Base-by-base conservation (phyloP, 2,329 filamentous ascomycete genomes). In the Penicillium sp. region DNA sequence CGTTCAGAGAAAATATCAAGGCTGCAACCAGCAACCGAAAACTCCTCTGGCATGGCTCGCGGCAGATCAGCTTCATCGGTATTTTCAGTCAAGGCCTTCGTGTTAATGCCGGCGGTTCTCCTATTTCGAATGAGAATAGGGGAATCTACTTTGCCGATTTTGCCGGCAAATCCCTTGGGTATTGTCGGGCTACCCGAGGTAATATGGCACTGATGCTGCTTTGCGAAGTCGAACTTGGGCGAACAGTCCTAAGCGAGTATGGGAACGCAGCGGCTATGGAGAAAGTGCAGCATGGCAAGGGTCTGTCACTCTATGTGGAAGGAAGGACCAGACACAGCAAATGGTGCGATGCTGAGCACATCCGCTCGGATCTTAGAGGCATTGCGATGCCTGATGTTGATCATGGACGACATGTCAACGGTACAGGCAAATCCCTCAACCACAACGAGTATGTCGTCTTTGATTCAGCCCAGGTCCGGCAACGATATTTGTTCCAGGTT, bases 371-470 rank as follows among this genome's bases (percentile, higher is more conserved):
- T 13, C 41, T 53, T 4, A 20, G 33, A 4, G 46, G 47, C 3
- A 14, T 33, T 3, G 0, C 2, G 6, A 40, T 51, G 36, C 46
- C 48, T 8, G 40, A 51, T 25, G 14, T 45, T 13, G n/a, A 13
- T 2, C 17, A 11, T 7, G 28, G 33, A 17, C 1, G 7, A 18
- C n/a, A 16, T 8, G 4, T 6, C 4, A 14, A 0, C 3, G n/a
- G 1, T 1, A 5, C 0, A 1, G 2, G 0, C 0, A 0, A 3
- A 5, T n/a, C 9, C 18, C 23, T 41, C 13, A 28, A 29, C 3
- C 32, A 65, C 46, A 62, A 63, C 33, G 67, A 71, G 51, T 70
- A 69, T 41, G 63, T 71, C 31, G 65, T 60, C 25, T 64, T 66
- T 37, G 57, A 68, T 40, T 59, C 68, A 19, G 58, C 61, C 23